These are phyloP conservation scores for Ilyonectria mors-panacis DNA, from an alignment of 2,329 filamentous ascomycete genomes.

Conservation along the genomic window DNA sequence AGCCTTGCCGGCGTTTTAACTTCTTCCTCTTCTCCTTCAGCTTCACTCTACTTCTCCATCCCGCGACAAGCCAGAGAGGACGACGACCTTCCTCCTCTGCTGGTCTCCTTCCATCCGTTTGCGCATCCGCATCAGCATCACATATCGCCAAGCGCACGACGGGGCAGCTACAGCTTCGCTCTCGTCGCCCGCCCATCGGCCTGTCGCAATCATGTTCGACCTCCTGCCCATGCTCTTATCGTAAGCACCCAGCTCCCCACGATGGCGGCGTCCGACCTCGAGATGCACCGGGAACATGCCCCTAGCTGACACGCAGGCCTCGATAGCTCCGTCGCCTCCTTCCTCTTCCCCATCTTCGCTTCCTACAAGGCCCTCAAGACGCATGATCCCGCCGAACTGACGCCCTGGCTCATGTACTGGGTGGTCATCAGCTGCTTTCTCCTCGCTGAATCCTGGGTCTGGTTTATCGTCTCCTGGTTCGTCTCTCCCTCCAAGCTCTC, in stretches of 20 bases:
- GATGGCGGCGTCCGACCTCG: slow-evolving; percentile 1
- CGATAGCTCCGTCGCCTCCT: slow-evolving; percentile 84
- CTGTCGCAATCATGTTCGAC: slow-evolving; percentile 76
- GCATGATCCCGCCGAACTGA: slow-evolving; percentile 87
- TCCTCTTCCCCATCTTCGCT: slow-evolving; percentile 95
- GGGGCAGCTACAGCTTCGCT: slow-evolving; percentile 22
- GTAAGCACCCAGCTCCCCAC: slow-evolving; percentile 63
- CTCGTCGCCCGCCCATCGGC: slow-evolving; percentile 17
- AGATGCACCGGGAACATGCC: slow-evolving; percentile 21
- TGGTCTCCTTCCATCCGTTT: background rate
- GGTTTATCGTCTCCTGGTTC: slow-evolving; percentile 88
- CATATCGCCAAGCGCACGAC: slow-evolving; percentile 3
- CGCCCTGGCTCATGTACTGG: slow-evolving; percentile 99
- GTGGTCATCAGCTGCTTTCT: slow-evolving; percentile 88
- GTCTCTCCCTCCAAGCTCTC: slow-evolving; percentile 36
- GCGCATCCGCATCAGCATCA: background rate
- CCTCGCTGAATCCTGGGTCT: slow-evolving; percentile 88
- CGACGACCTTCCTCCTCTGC: background rate
- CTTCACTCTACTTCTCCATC: slow-evolving; percentile 5
- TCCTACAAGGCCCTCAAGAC: slow-evolving; percentile 98
- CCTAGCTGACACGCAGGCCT: slow-evolving; percentile 28
- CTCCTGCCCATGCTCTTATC: slow-evolving; percentile 83
- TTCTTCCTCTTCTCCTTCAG: slow-evolving; percentile 1
- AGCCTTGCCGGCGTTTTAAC: slow-evolving; percentile 21
- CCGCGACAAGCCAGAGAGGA: background rate